A percentile compares a stretch with the other conserved stretches of the same genome.
Conservation (phyloP, 2,329 filamentous ascomycete genomes). For the Scytalidium sp. region DNA sequence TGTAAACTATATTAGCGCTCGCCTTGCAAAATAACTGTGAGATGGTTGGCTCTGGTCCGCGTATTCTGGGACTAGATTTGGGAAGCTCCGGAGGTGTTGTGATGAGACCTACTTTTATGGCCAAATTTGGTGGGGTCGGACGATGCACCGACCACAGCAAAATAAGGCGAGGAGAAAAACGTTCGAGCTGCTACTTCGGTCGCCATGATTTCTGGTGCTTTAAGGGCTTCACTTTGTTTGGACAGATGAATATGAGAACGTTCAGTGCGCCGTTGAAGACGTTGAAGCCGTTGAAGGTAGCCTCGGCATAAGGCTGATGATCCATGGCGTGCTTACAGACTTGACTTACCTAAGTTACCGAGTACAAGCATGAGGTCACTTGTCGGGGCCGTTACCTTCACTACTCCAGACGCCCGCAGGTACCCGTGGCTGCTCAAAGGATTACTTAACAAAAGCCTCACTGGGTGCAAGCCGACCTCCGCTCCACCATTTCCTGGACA, state of each 20-base stretch:
- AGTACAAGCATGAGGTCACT: no score
- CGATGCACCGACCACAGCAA: conserved; percentile 88
- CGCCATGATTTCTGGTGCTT: conserved; percentile 40
- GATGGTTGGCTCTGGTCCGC: no score
- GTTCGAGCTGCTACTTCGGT: conserved; percentile 70
- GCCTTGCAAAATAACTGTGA: not conserved
- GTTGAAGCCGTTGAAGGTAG: not conserved
- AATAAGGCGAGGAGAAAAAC: conserved; percentile 78
- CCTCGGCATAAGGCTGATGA: not conserved
- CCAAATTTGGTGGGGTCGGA: conserved; percentile 84
- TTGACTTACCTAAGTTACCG: not conserved
- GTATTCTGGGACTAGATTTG: no score
- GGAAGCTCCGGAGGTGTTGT: not conserved
- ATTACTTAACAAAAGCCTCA: no score
- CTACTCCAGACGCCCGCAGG: no score
- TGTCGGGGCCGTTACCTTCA: no score
- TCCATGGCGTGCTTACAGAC: not conserved
- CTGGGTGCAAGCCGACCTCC: no score
- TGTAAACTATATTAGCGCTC: conserved; percentile 5
- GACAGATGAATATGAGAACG: not conserved
- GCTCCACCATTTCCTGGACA: no score
- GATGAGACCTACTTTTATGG: conserved; percentile 65
- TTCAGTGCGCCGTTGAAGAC: not conserved
- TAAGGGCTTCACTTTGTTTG: not conserved
- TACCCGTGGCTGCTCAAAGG: no score